phyloP scores from a whole-genome alignment of 345 rosid genomes.

The Eucalyptus decipiens region DNA sequence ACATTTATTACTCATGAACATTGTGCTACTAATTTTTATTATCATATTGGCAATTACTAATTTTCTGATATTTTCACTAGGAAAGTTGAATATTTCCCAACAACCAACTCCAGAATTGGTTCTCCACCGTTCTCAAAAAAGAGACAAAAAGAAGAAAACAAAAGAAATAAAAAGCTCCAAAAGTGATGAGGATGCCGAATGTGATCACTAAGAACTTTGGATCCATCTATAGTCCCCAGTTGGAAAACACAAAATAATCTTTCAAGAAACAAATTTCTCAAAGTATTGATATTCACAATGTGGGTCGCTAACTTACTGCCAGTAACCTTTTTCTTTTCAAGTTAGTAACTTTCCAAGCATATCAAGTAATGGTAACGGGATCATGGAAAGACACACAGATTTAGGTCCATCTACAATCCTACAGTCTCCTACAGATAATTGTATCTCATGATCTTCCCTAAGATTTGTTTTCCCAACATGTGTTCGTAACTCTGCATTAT shows the following conservation, averaged over 20 bases:
- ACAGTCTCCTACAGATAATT: not conserved
- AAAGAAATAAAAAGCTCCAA: not conserved
- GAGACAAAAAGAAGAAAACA: not conserved
- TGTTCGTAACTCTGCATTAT: not conserved
- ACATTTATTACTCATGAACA: not conserved
- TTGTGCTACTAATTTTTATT: not conserved
- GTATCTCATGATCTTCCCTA: not conserved
- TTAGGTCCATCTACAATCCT: not conserved
- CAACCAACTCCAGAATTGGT: not conserved
- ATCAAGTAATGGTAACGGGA: not conserved
- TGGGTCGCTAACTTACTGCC: not conserved
- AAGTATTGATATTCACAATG: not conserved
- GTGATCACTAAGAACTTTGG: not conserved
- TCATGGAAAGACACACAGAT: not conserved
- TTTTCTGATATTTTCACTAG: not conserved
- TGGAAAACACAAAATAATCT: not conserved
- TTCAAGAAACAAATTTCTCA: not conserved
- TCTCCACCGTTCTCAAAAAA: not conserved
- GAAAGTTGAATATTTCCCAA: not conserved
- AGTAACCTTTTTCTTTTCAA: not conserved
- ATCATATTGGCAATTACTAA: not conserved
- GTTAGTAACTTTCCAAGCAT: not conserved
- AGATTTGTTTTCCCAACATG: not conserved
- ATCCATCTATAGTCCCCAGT: not conserved
- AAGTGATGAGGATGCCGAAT: not conserved